Evolutionary conservation across 139 green algal genomes (phyloP).

Genomic region (Mesostigma viride): DNA sequence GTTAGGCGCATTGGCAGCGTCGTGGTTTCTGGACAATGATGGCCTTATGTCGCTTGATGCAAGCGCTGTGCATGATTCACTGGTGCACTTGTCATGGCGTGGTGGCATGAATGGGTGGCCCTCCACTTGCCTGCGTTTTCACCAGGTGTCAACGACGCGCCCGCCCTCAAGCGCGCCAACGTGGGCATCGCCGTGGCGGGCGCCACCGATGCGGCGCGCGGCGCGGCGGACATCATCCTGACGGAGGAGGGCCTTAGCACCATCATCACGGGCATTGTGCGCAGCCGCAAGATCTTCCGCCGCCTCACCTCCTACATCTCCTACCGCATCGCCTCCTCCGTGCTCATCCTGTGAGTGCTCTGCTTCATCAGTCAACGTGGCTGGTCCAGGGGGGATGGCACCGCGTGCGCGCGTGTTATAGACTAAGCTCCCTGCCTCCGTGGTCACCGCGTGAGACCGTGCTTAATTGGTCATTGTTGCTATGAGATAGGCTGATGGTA

Average conservation of each 20-base stretch:
- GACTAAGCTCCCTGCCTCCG: no score
- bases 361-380: slow-evolving; percentile 33
- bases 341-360: slow-evolving; percentile 23
- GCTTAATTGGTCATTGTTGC: no score
- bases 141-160: slow-evolving; percentile 94
- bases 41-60: no score
- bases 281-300: slow-evolving; percentile 37
- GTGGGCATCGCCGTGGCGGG: slow-evolving; percentile 64
- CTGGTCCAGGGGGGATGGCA: slow-evolving; percentile 14
- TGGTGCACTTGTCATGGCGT: no score
- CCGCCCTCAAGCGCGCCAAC: slow-evolving; percentile 87
- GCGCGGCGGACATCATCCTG: slow-evolving; percentile 36
- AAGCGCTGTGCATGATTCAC: no score
- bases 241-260: slow-evolving; percentile 31
- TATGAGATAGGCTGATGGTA: no score
- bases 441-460: no score
- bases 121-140: no score
- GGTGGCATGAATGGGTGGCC: no score
- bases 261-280: slow-evolving; percentile 36
- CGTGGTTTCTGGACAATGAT: no score
- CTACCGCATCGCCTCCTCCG: slow-evolving; percentile 13
- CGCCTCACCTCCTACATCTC: slow-evolving; percentile 27
- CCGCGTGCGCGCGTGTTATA: no score
- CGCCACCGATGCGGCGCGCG: slow-evolving; percentile 33
- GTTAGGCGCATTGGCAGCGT: no score